phyloP scores from a whole-genome alignment of 345 rosid species.

The Eucalyptus brandiana region DNA sequence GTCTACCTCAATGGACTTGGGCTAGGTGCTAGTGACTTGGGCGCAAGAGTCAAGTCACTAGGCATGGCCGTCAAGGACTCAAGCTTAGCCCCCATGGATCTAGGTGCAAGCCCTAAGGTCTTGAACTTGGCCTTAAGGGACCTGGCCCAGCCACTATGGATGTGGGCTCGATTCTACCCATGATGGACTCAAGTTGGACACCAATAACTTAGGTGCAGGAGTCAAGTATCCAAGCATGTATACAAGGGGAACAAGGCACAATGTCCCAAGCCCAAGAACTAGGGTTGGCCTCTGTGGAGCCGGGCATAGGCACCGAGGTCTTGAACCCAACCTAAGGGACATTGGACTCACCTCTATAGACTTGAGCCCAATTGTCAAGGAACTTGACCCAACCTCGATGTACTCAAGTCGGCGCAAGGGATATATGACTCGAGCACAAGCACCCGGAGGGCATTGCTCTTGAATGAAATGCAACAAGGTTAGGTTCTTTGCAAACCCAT shows the following conservation, averaged over 20 bases:
- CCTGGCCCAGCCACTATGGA: neutral
- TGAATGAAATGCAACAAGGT: neutral
- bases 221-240: neutral
- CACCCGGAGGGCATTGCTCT: neutral
- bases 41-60: neutral
- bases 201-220: neutral
- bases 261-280: neutral
- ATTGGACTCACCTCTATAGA: neutral
- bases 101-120: neutral
- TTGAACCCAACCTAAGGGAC: neutral
- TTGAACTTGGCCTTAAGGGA: neutral
- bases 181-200: neutral
- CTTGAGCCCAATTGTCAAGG: neutral
- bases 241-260: neutral
- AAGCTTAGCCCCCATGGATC: neutral
- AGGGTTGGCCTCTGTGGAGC: neutral
- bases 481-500: neutral
- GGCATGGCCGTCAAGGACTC: neutral
- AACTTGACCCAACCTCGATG: neutral
- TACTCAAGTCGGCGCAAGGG: rapidly evolving
- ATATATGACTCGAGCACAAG: neutral
- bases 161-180: neutral
- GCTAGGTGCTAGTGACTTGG: neutral
- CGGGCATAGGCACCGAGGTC: rapidly evolving
- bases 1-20: neutral